phyloP scores from a whole-genome alignment of 2,329 filamentous ascomycete species.

The Aspergillus uvarum region DNA sequence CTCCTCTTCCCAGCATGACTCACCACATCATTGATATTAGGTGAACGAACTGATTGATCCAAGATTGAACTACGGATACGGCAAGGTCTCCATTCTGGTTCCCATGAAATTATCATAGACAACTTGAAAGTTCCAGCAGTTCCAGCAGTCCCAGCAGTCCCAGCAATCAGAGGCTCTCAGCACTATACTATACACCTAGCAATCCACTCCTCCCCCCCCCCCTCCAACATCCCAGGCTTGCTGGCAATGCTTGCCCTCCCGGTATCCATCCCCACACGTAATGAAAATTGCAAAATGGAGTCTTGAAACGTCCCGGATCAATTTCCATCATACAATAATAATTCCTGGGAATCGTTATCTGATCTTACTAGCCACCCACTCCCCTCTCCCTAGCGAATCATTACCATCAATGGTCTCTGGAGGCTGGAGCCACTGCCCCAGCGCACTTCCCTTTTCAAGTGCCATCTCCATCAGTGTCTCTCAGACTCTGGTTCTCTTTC shows the following conservation, averaged over 20 bases:
- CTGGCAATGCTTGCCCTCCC: background rate
- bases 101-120: background rate
- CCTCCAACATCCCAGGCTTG: background rate
- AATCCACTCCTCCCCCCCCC: no score
- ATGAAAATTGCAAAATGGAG: slow-evolving; percentile 12
- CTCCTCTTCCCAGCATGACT: slow-evolving; percentile 8
- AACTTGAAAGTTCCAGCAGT: background rate
- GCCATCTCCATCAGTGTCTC: slow-evolving; percentile 2
- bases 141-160: background rate
- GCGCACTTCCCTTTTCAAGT: slow-evolving; percentile 5
- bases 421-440: slow-evolving; percentile 18
- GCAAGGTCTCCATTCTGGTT: background rate
- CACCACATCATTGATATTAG: slow-evolving; percentile 7
- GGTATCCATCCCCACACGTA: slow-evolving; percentile 13
- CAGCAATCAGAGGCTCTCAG: background rate
- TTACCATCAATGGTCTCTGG: slow-evolving; percentile 1
- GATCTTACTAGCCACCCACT: slow-evolving; percentile 11
- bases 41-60: background rate
- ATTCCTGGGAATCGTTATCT: slow-evolving; percentile 1
- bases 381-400: slow-evolving; percentile 16
- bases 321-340: slow-evolving; percentile 9
- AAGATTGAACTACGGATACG: background rate
- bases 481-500: slow-evolving; percentile 5
- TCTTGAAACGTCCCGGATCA: background rate
- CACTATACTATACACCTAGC: no score